Evolutionary conservation across 257 asterid genomes (phyloP).

Genomic region (Paraleonurus japonicus): DNA sequence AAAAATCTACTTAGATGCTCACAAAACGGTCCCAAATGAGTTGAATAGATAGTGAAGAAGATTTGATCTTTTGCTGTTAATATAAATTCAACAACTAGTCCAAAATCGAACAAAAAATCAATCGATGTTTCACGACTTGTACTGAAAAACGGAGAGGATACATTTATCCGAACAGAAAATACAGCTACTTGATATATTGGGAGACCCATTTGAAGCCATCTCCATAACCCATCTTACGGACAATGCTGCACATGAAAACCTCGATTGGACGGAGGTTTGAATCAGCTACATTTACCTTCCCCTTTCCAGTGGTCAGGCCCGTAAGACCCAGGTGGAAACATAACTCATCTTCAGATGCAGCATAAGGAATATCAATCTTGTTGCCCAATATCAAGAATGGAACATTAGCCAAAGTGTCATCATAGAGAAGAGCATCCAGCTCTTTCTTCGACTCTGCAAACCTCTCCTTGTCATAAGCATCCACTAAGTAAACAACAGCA

Average conservation of each 20-base stretch:
- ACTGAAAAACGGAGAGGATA: constrained; percentile 8
- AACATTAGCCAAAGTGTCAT: constrained; percentile 49
- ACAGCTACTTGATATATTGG: constrained; percentile 46
- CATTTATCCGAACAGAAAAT: constrained; percentile 19
- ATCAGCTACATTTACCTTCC: constrained; percentile 44
- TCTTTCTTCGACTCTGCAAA: constrained; percentile 59
- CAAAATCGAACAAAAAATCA: constrained; percentile 13
- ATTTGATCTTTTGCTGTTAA: constrained; percentile 5
- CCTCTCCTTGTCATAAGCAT: constrained; percentile 58
- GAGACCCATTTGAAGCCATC: constrained; percentile 67
- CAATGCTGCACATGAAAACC: constrained; percentile 69
- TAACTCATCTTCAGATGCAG: constrained; percentile 56
- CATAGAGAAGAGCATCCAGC: constrained; percentile 58
- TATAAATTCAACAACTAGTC: constrained; percentile 6
- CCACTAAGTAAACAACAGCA: constrained; percentile 56
- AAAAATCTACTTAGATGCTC: neutral
- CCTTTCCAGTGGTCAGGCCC: constrained; percentile 58
- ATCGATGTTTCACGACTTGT: constrained; percentile 14
- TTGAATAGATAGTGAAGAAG: neutral
- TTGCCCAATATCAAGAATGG: constrained; percentile 58
- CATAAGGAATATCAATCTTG: constrained; percentile 55
- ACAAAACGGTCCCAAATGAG: neutral
- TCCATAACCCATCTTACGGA: constrained; percentile 63
- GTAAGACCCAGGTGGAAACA: constrained; percentile 47
- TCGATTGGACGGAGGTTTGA: constrained; percentile 52